Evolutionary conservation across 768 basidiomycete genomes (phyloP), one percentile per base, ranked within the genome.

Genomic region (Amanita subjunquillea): DNA sequence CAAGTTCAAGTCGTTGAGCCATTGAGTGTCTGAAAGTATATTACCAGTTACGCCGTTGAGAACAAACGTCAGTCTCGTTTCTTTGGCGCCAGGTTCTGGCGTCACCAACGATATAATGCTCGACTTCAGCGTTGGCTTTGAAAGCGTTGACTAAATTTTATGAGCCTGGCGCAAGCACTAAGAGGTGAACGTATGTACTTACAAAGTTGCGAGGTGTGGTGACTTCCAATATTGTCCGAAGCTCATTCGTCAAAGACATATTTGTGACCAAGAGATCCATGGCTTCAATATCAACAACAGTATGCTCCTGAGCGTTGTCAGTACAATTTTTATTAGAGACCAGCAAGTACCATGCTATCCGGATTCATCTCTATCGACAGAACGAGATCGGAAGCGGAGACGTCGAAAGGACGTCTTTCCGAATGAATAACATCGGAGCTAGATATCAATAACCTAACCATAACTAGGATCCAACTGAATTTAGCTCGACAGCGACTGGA

Each of bases 41-140:
- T 76, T 78, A 57, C 76, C 77, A 0, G 81, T 86, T 55, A 88
- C 78, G 17, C 82, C 83, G 54, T 71, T 77, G 13, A 89, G 59
- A 7, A 77, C 75, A 15, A 88, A 55, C 55, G 79, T 80, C 55
- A 95, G 65, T 51, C 75, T 75, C 1, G 89, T 90, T 63, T 92
- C 87, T 68, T 95, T 94, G n/a, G 78, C 72, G 1, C 70, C 73
- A 0, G 82, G 77, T 51, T 75, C 79, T 2, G 82, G 75, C 10
- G 83, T 69, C 2, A 74, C 66, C 2, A 80, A 61, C 0, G 92
- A 91, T 8, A 74, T 73, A 60, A 92, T 80, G n/a, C 78, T 74
- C 15, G 86, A 64, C 54, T 83, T 81, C 44, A 89, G 47, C 22
- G 82, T 63, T 2, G 83, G 74, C 48, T 69, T 75, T 8, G 78